A percentile compares a stretch with the other conserved stretches of the same genome.
Evolutionary conservation across 1,139 yeast genomes (phyloP).

Genomic region (Kodamaea alishanica): DNA sequence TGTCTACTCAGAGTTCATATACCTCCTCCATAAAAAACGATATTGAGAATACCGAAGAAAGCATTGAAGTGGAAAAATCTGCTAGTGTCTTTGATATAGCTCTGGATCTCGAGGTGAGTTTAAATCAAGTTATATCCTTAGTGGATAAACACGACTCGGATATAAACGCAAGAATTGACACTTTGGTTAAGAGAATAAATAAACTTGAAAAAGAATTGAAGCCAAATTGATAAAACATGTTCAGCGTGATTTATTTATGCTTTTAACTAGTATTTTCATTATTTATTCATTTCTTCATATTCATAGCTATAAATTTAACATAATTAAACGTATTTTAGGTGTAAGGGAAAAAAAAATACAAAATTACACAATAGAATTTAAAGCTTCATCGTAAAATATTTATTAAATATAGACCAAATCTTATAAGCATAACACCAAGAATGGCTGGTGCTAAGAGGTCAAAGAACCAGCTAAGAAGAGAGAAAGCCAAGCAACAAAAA

Average conservation of each 20-base stretch:
- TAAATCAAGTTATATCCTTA: constrained; percentile 29
- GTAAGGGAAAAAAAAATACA: background rate
- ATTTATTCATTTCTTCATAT: too few species aligned
- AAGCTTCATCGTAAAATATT: background rate
- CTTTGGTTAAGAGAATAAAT: constrained; percentile 20
- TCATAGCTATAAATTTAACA: too few species aligned
- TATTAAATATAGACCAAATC: too few species aligned
- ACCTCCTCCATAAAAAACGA: background rate
- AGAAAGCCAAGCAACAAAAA: constrained; percentile 52
- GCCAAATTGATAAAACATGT: background rate
- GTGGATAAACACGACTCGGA: constrained; percentile 31
- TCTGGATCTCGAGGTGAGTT: constrained; percentile 41
- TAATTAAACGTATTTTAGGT: too few species aligned
- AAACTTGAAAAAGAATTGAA: constrained; percentile 16
- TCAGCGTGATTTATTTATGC: too few species aligned
- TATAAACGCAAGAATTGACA: constrained; percentile 26
- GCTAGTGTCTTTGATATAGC: constrained; percentile 51
- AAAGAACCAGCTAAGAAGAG: constrained; percentile 64
- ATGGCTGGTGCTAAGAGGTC: constrained; percentile 35
- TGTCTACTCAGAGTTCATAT: background rate
- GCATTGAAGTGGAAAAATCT: constrained; percentile 7
- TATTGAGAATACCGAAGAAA: constrained; percentile 11
- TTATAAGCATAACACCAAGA: background rate
- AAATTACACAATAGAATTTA: background rate
- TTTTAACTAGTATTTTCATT: too few species aligned